Evolutionary conservation across 1,139 yeast genomes (phyloP), one percentile per base, ranked within the genome.

Genomic region (Magnusiomyces magnusii): DNA sequence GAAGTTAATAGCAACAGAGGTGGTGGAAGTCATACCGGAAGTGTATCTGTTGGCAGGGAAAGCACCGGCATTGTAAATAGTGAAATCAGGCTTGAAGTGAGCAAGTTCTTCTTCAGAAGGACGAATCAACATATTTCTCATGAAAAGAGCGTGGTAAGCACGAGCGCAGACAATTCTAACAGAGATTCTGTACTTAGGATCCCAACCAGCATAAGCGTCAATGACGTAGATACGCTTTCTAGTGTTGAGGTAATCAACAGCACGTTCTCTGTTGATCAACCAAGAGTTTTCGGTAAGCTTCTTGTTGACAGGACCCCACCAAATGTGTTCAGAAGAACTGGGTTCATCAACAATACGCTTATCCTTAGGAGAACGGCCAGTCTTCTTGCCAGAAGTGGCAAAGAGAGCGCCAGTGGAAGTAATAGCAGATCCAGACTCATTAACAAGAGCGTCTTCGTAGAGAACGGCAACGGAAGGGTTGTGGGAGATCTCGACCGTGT

Each of bases 241-340:
- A 63, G 98, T 93, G 81, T 96, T 88, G 74, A 93, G 83, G 80
- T 91, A 93, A 76, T 93, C 99, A 69, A 92, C 83, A 60, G 99
- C 98, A 78, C 99, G 88, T 68, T 95, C 95, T 75, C 96, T 87
- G 74, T 95, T 89, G 69, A 93, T 92, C 71, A 85, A 84, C 98
- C 98, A 93, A 53, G 97, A 91, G 73, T 86, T 85, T 76, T 90
- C 97, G 64, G 90, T 87, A 69, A 93, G 93, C 77, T 92, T 89
- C 77, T 88, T 90, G 80, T 93, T 93, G 69, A 93, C 99, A 10
- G 98, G 98, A 36, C 99, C 99, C 99, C 99, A 93, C 98, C 99
- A 93, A 68, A 93, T 84, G 72, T 92, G 79, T 63, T 88, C 83
- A 60, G 82, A 76, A 50, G 97, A 91, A 58, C 95, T 80, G 67